Evolutionary conservation across 257 asterid species (phyloP), one percentile per base, ranked within the genome.

Genomic region (Haberlea rhodopensis): DNA sequence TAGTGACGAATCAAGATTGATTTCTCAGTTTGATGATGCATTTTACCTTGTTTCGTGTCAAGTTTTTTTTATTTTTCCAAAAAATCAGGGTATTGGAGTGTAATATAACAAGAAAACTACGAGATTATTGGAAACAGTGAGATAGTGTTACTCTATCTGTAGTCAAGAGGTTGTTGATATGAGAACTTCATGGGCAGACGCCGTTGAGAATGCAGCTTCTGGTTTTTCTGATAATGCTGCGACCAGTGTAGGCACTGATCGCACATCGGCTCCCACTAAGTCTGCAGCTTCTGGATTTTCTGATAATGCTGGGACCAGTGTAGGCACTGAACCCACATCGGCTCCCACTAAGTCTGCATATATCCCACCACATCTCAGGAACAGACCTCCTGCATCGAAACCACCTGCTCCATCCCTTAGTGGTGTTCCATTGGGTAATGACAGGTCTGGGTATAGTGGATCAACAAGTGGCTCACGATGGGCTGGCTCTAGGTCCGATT

Each of bases 161-260:
- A 16, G 46, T 37, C 46, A 37, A 37, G 46, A 37, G 46, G 46
- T 63, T 67, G 48, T 73, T 61, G 54, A 53, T 68, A 88, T 80
- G 91, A 87, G 73, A 70, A 77, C 67, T 77, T 87, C 97, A 8
- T 89, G 97, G 97, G 97, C 97, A 62, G 97, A 89, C 68, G 84
- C 88, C 45, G 86, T 78, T 46, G 95, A 84, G 59, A 86, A 83
- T 76, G 83, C 67, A 64, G 78, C 74, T 52, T 25, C 82, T 22
- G 91, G 77, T 62, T 72, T 81, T 70, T 71, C 74, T 8, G 82
- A 75, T 31, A 77, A 81, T 46, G 79, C 82, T 43, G 82, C 82
- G 32, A n/a, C n/a, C n/a, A n/a, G n/a, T n/a, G n/a, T n/a, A n/a
- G n/a, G n/a, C n/a, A n/a, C n/a, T n/a, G n/a, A n/a, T n/a, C n/a